Evolutionary conservation across 2,329 filamentous ascomycete species (phyloP).

Genomic region (Alternaria triticina): DNA sequence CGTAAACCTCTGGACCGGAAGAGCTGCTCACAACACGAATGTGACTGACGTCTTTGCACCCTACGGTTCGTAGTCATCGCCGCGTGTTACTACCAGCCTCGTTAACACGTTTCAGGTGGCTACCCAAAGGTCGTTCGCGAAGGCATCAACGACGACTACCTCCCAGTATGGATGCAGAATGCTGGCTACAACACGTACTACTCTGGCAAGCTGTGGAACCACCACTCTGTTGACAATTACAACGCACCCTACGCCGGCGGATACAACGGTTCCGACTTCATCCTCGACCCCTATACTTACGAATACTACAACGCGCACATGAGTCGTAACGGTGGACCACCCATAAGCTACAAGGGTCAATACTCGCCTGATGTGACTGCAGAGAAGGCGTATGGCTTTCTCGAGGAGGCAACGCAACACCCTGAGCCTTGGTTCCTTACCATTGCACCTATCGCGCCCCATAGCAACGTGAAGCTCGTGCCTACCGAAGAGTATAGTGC

Average conservation of each 20-base stretch:
- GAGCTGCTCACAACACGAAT: neutral
- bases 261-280: conserved; percentile 64
- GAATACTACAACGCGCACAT: conserved; percentile 69
- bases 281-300: conserved; percentile 67
- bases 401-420: conserved; percentile 60
- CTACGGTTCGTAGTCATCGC: neutral
- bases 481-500: neutral
- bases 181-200: conserved; percentile 74
- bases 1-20: neutral
- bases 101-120: conserved; percentile 49
- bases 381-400: conserved; percentile 63
- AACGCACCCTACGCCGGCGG: conserved; percentile 62
- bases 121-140: conserved; percentile 70
- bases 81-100: neutral
- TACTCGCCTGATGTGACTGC: conserved; percentile 66
- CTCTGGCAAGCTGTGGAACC: conserved; percentile 72
- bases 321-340: conserved; percentile 63
- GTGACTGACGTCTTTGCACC: neutral
- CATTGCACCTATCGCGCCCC: conserved; percentile 69
- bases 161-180: conserved; percentile 71
- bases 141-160: conserved; percentile 69
- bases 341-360: conserved; percentile 61
- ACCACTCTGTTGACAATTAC: conserved; percentile 66
- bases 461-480: conserved; percentile 50
- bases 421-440: conserved; percentile 58